Evolutionary conservation across 495 filamentous ascomycete genomes (phyloP), one percentile per base, ranked within the genome.

Genomic region (Evernia prunastri): DNA sequence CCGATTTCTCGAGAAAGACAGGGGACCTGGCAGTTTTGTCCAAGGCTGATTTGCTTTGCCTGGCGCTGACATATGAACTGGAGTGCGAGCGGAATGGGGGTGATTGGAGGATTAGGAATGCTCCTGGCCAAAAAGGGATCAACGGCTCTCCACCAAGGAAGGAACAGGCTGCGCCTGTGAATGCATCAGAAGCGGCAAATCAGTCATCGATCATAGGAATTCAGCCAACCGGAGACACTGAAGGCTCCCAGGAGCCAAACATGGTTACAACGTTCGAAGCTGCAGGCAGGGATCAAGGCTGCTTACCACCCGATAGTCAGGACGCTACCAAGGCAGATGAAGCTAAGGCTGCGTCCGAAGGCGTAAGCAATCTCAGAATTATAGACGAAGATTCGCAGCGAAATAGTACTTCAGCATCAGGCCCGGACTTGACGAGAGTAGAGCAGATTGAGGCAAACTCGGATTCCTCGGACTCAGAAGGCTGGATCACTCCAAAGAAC

Each of bases 401-500:
- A 29, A 15, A 63, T 66, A 17, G 64, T 56, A 37, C 15, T 45
- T 27, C 67, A 70, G 39, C 23, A 70, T 59, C 18, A 25, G 58
- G 56, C 64, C 65, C 31, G 58, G 57, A n/a, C 29, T 64, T 18
- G 35, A 59, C 5, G 61, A 64, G 54, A 66, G 45, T 69, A 42
- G 66, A 70, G 13, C 63, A 71, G n/a, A 64, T 49, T 17, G 61
- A 70, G 59, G 67, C 73, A 15, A 77, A 77, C 18, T 77, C 76
- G 23, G 80, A 82, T 53, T 78, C 79, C 8, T 83, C 82, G 4
- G 89, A 91, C 61, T 83, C 79, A 12, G 90, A 87, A 47, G 91
- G 88, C 70, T 98, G 94, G 95, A 97, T 99, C 66, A 97, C 95
- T 2, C 91, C 95, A 3, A 84, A 86, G 51, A 97, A 97, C 76